Evolutionary conservation across 2,329 filamentous ascomycete species (phyloP).

Genomic region (Biscogniauxia mediterranea): DNA sequence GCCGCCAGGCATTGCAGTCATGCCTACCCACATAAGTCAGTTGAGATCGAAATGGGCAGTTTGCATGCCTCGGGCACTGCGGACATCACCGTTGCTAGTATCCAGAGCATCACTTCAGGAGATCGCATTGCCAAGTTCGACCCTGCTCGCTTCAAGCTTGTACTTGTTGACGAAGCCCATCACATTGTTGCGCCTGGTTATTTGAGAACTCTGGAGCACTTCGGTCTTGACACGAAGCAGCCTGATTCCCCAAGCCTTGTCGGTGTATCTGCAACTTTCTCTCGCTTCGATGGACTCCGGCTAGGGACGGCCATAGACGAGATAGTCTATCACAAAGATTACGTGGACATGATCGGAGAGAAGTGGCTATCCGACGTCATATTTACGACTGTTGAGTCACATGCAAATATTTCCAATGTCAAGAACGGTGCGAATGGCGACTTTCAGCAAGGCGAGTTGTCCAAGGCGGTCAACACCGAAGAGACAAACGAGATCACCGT

Average conservation of each 20-base stretch:
- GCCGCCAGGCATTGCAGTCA: constrained; percentile 79
- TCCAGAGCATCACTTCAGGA: constrained; percentile 78
- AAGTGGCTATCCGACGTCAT: constrained; percentile 91
- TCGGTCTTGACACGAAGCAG: constrained; percentile 58
- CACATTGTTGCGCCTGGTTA: constrained; percentile 89
- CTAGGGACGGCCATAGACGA: constrained; percentile 86
- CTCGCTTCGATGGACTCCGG: constrained; percentile 77
- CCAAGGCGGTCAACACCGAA: constrained; percentile 76
- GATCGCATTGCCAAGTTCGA: constrained; percentile 81
- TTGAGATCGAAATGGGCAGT: constrained; percentile 91
- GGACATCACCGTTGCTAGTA: constrained; percentile 91
- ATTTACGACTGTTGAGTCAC: constrained; percentile 88
- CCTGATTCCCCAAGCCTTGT: constrained; percentile 66
- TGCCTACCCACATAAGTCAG: constrained; percentile 74
- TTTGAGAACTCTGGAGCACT: constrained; percentile 72
- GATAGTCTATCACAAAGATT: constrained; percentile 88
- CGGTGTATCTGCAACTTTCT: constrained; percentile 82
- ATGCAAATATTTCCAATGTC: constrained; percentile 74
- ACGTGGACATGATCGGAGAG: constrained; percentile 66
- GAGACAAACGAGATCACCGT: constrained; percentile 82
- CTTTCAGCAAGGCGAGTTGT: constrained; percentile 76
- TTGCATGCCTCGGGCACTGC: constrained; percentile 73
- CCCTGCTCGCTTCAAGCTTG: constrained; percentile 75
- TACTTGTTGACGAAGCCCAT: constrained; percentile 94
- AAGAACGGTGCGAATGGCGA: constrained; percentile 67